Evolutionary conservation across 495 filamentous ascomycete species (phyloP).

Genomic region (Penicillium taxi): DNA sequence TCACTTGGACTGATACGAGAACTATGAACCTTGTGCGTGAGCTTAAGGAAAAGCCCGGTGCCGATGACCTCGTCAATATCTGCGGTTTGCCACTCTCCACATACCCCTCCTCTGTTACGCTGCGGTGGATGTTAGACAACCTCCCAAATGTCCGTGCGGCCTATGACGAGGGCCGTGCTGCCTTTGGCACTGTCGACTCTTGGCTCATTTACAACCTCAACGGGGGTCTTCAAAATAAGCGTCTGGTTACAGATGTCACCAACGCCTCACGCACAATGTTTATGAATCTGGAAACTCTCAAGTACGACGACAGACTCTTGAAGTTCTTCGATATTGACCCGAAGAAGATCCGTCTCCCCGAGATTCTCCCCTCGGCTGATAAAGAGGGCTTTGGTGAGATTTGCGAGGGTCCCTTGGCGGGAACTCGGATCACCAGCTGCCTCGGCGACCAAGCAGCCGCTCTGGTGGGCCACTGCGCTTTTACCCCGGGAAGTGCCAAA

Average conservation of each 20-base stretch:
- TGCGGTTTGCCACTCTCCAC: slow-evolving; percentile 89
- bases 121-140: slow-evolving; percentile 78
- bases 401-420: slow-evolving; percentile 57
- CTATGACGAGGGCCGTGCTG: slow-evolving; percentile 70
- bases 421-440: slow-evolving; percentile 75
- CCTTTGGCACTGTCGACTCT: slow-evolving; percentile 89
- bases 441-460: slow-evolving; percentile 91
- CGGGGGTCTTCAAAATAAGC: slow-evolving; percentile 60
- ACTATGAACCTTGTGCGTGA: slow-evolving; percentile 75
- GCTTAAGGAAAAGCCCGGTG: slow-evolving; percentile 55
- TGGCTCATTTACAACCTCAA: slow-evolving; percentile 91
- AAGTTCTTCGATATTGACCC: slow-evolving; percentile 75
- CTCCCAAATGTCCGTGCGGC: slow-evolving; percentile 63
- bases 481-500: slow-evolving; percentile 80
- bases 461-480: slow-evolving; percentile 85
- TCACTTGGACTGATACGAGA: slow-evolving; percentile 91
- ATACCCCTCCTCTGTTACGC: slow-evolving; percentile 85
- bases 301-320: slow-evolving; percentile 78
- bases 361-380: slow-evolving; percentile 82
- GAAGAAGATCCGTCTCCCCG: slow-evolving; percentile 68
- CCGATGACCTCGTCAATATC: slow-evolving; percentile 62
- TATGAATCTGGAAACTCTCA: slow-evolving; percentile 78
- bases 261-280: slow-evolving; percentile 97
- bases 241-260: slow-evolving; percentile 81
- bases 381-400: slow-evolving; percentile 66